Percentiles rank a stretch among this genome's conserved stretches.
phyloP scores from a whole-genome alignment of 208 protist species.

The Tritrichomonas musculus region DNA sequence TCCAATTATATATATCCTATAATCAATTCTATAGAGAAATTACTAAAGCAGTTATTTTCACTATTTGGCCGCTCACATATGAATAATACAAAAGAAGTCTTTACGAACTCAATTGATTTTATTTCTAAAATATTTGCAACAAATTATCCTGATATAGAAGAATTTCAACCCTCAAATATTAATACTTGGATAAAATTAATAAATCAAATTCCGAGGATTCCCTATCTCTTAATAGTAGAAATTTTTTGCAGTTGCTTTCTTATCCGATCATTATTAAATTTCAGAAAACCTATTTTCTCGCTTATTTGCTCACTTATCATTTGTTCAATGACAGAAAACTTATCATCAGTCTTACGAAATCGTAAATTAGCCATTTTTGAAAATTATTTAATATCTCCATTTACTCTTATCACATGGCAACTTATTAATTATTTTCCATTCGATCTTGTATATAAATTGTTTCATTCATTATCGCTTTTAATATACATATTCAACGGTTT shows the following conservation, averaged over 20 bases:
- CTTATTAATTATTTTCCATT: neutral
- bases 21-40: too few relatives aligned
- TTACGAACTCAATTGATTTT: too few relatives aligned
- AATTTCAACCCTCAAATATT: neutral
- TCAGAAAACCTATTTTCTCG: neutral
- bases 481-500: neutral
- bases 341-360: neutral
- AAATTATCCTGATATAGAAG: neutral
- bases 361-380: neutral
- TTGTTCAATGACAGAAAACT: neutral
- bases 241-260: neutral
- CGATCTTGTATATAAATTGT: neutral
- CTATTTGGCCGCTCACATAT: too few relatives aligned
- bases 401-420: neutral
- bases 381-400: neutral
- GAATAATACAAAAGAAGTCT: too few relatives aligned
- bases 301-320: neutral
- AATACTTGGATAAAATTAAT: neutral
- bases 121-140: too few relatives aligned
- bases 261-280: neutral
- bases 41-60: too few relatives aligned
- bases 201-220: neutral
- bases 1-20: too few relatives aligned
- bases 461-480: neutral
- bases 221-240: neutral